Evolutionary conservation across 2,329 filamentous ascomycete genomes (phyloP), one percentile per base, ranked within the genome.

Genomic region (Aureobasidium lini): DNA sequence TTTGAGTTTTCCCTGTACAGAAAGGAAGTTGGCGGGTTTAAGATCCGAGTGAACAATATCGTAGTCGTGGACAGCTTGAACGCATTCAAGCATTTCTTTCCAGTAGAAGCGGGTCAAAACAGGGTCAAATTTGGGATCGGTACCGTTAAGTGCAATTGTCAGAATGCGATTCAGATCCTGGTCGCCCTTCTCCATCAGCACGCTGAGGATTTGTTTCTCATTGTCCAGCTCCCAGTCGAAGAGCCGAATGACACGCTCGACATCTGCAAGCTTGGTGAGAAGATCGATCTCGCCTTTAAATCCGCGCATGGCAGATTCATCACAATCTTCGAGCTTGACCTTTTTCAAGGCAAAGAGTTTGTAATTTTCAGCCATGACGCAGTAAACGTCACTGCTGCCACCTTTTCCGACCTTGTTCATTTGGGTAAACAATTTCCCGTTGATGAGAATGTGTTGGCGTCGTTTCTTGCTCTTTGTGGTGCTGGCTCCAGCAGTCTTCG

Each of bases 1-100:
- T 73, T 99, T 99, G 39, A 99, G 79, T 29, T 87, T 84, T 28
- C 94, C 94, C 69, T 91, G 85, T 16, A 96, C 91, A 18, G 97
- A 81, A 28, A 99, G 87, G 71, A 99, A 99, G 72, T 99, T 99
- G 67, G 92, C 92, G 0, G 94, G 94, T 73, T 99, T 99, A 39
- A 99, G 80, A 70, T 99, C 94, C 0, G 91, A 96, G 75, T 99
- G 94, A 3, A 99, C 94, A 64, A 99, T 92, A 69, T 96, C 91
- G 71, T 87, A 81, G 11, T 88, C 83, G 70, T 99, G 94, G 1
- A 99, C 91, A 0, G 93, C 84, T 65, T 89, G 84, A 6, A 99
- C 84, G 70, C 94, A 97, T 72, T 96, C 91, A 16, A 99, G 85
- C 94, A 99, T 99, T 75, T 99, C 94, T 73, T 95, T 94, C 94